A percentile compares a stretch with the other conserved stretches of the same genome.
Evolutionary conservation across 2,329 filamentous ascomycete species (phyloP).

Genomic region (Aureobasidium sp.): DNA sequence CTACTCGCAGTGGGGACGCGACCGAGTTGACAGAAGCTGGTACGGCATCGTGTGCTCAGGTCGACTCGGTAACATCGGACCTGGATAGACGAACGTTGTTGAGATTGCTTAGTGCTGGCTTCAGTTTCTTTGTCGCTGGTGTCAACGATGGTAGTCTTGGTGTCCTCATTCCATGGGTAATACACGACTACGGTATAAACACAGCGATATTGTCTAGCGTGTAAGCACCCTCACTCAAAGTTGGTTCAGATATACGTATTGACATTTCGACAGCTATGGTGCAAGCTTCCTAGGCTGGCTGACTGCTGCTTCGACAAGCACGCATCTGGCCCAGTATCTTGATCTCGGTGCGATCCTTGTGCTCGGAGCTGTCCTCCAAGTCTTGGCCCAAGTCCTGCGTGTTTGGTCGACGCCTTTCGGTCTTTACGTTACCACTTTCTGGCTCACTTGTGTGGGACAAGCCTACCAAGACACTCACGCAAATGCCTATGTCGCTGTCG

Average conservation of each 20-base stretch:
- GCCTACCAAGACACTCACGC: constrained; percentile 58
- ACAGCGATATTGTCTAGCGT: constrained; percentile 40
- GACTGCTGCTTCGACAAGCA: constrained; percentile 51
- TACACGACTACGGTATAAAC: constrained; percentile 49
- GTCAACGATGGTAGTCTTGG: constrained; percentile 60
- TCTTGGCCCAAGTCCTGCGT: constrained; percentile 48
- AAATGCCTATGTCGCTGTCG: constrained; percentile 52
- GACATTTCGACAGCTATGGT: constrained; percentile 46
- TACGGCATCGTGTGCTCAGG: too few species aligned
- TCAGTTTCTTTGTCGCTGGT: constrained; percentile 60
- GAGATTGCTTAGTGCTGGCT: constrained; percentile 35
- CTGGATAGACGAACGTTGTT: background rate
- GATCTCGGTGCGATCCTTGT: constrained; percentile 51
- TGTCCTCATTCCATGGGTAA: constrained; percentile 56
- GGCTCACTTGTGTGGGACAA: constrained; percentile 52
- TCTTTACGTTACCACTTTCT: constrained; percentile 52
- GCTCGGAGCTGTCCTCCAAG: constrained; percentile 51
- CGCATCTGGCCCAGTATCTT: constrained; percentile 46
- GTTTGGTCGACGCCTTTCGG: constrained; percentile 48
- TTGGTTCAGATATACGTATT: too few species aligned
- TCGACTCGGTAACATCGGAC: background rate
- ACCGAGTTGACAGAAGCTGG: background rate
- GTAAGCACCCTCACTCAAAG: constrained; percentile 33
- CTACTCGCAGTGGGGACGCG: too few species aligned
- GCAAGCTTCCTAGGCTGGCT: constrained; percentile 56